These are phyloP conservation scores for Erythrophleum ivorense DNA, from an alignment of 331 rosid genomes.

Conservation along the genomic window DNA sequence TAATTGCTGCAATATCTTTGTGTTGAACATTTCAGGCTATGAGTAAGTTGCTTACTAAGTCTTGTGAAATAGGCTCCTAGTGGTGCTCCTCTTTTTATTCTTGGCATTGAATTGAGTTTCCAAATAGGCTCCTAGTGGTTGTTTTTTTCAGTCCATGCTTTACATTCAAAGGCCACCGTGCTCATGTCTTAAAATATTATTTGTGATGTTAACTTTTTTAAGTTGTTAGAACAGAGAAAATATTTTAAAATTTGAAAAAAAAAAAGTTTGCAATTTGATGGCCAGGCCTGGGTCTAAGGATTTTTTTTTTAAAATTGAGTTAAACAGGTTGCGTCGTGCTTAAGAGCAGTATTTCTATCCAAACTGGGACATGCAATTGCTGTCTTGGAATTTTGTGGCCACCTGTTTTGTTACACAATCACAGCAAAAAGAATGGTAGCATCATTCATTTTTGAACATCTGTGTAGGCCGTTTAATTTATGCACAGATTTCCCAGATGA, in stretches of 20 bases:
- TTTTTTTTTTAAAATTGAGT: slow-evolving; percentile 2
- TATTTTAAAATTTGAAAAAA: background rate
- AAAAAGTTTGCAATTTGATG: background rate
- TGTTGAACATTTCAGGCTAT: slow-evolving; percentile 63
- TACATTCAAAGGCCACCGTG: background rate
- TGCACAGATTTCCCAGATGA: slow-evolving; percentile 64
- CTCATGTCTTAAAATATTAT: background rate
- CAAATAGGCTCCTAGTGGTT: background rate
- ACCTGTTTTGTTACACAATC: slow-evolving; percentile 64
- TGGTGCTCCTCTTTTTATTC: slow-evolving; percentile 51
- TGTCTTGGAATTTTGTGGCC: slow-evolving; percentile 47
- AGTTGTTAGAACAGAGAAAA: background rate
- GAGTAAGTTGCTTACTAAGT: slow-evolving; percentile 76
- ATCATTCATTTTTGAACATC: slow-evolving; percentile 49
- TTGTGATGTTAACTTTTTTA: background rate
- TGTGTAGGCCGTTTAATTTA: slow-evolving; percentile 43
- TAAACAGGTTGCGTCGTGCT: slow-evolving; percentile 42
- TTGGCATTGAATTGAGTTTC: slow-evolving; percentile 7
- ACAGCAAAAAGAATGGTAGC: slow-evolving; percentile 64
- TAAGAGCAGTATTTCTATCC: slow-evolving; percentile 47
- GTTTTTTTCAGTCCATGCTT: background rate
- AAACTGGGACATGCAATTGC: slow-evolving; percentile 58
- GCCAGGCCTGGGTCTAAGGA: background rate
- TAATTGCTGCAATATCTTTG: slow-evolving; percentile 29
- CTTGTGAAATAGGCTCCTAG: too few relatives aligned